phyloP scores from a whole-genome alignment of 495 filamentous ascomycete genomes.

The Podospora appendiculata region DNA sequence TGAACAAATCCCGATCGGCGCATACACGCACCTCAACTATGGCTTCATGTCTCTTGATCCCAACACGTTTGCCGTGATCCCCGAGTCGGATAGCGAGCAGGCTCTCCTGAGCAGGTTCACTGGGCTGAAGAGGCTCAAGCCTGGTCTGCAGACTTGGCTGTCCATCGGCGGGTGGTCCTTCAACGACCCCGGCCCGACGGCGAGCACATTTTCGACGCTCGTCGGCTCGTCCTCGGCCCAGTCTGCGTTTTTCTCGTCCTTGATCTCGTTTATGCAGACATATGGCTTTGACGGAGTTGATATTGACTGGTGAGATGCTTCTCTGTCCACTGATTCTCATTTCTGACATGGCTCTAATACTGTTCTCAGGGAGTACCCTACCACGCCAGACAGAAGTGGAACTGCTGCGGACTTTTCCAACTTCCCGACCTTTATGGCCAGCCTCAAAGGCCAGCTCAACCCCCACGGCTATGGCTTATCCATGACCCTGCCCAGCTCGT shows the following conservation, averaged over 20 bases:
- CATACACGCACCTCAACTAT: slow-evolving; percentile 20
- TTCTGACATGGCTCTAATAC: not conserved
- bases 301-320: slow-evolving; percentile 38
- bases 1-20: slow-evolving; percentile 1
- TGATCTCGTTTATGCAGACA: slow-evolving; percentile 4
- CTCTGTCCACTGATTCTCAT: not conserved
- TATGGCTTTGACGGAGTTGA: slow-evolving; percentile 38
- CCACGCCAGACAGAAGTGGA: slow-evolving; percentile 28
- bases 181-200: slow-evolving; percentile 23
- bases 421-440: slow-evolving; percentile 17
- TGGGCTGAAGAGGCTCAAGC: slow-evolving; percentile 18
- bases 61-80: slow-evolving; percentile 1
- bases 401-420: slow-evolving; percentile 28
- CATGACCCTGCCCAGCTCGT: slow-evolving; percentile 38
- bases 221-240: slow-evolving; percentile 9
- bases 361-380: slow-evolving; percentile 31
- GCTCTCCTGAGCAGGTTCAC: slow-evolving; percentile 8
- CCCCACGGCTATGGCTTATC: slow-evolving; percentile 5
- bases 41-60: slow-evolving; percentile 16
- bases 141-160: slow-evolving; percentile 26
- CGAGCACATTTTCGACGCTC: slow-evolving; percentile 11
- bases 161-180: slow-evolving; percentile 38
- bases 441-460: not conserved
- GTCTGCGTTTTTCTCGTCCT: slow-evolving; percentile 13
- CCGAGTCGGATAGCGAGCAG: slow-evolving; percentile 1